Conservation (phyloP, 768 basidiomycete species). For the Lentinula guzmanii region DNA sequence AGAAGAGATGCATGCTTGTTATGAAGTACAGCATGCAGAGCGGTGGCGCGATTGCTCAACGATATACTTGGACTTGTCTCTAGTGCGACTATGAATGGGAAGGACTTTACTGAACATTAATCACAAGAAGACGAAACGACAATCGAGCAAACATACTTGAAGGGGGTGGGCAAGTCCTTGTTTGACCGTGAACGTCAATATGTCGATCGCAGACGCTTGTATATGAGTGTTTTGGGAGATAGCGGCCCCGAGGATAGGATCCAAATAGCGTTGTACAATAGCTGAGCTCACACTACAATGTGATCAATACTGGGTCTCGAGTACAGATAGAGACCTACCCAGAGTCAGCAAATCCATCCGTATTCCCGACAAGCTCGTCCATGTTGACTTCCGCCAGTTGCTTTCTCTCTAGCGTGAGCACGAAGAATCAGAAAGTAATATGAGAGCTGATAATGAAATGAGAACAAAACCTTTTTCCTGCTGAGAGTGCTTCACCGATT, state of each 20-base stretch:
- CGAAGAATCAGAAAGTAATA: background rate
- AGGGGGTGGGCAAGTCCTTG: slow-evolving; percentile 95
- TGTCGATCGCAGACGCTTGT: slow-evolving; percentile 82
- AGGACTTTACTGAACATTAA: slow-evolving; percentile 46
- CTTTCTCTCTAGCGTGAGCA: slow-evolving; percentile 23
- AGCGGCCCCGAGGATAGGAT: slow-evolving; percentile 75
- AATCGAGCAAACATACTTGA: slow-evolving; percentile 44
- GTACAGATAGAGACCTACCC: slow-evolving; percentile 51
- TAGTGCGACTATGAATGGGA: slow-evolving; percentile 89
- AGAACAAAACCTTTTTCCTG: slow-evolving; percentile 55
- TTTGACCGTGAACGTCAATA: slow-evolving; percentile 87
- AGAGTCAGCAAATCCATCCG: slow-evolving; percentile 93
- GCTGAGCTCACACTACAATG: slow-evolving; percentile 81
- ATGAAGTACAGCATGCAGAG: slow-evolving; percentile 77
- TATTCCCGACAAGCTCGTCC: slow-evolving; percentile 92
- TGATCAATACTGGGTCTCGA: background rate
- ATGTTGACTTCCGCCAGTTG: slow-evolving; percentile 61
- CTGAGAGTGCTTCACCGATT: slow-evolving; percentile 70
- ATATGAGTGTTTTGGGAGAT: slow-evolving; percentile 64
- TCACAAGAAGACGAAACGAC: background rate
- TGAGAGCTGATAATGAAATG: background rate
- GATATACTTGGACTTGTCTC: slow-evolving; percentile 68
- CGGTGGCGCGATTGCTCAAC: slow-evolving; percentile 70
- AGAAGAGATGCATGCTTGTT: slow-evolving; percentile 86
- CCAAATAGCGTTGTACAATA: slow-evolving; percentile 88